Conservation (phyloP, 768 basidiomycete genomes). For the Artomyces pyxidatus region DNA sequence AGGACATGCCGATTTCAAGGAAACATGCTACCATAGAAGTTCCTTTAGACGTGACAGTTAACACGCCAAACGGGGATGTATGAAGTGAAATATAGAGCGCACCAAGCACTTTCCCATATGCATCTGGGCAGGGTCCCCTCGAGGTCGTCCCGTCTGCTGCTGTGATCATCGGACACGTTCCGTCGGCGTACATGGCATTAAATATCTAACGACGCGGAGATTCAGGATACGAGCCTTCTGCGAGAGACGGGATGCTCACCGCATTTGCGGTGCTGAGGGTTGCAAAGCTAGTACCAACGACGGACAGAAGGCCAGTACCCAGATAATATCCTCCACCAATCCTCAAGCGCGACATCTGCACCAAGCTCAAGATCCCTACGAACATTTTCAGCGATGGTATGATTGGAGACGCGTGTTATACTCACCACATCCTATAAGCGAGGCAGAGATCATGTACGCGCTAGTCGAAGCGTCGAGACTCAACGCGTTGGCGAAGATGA, state of each 20-base stretch:
- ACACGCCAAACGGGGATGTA: background rate
- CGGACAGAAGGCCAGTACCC: slow-evolving; percentile 74
- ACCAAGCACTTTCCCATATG: slow-evolving; percentile 75
- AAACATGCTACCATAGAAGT: slow-evolving; percentile 73
- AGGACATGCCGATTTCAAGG: slow-evolving; percentile 72
- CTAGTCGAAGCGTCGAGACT: slow-evolving; percentile 50
- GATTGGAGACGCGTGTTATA: slow-evolving; percentile 4
- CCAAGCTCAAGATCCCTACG: slow-evolving; percentile 63
- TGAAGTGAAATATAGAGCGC: slow-evolving; percentile 9
- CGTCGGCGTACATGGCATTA: slow-evolving; percentile 66
- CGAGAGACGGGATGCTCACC: slow-evolving; percentile 27
- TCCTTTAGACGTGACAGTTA: slow-evolving; percentile 29
- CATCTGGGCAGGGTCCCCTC: slow-evolving; percentile 63
- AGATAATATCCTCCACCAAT: slow-evolving; percentile 59
- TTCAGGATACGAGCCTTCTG: background rate
- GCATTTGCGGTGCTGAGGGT: slow-evolving; percentile 68
- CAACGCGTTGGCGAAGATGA: slow-evolving; percentile 63
- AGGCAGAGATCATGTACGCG: slow-evolving; percentile 76
- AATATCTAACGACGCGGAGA: slow-evolving; percentile 55
- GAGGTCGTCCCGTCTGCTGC: slow-evolving; percentile 51
- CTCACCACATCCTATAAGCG: slow-evolving; percentile 70
- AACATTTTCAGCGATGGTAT: background rate
- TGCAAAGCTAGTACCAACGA: slow-evolving; percentile 77
- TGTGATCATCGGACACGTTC: slow-evolving; percentile 60
- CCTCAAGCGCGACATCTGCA: slow-evolving; percentile 68